Percentiles rank a stretch among this genome's conserved stretches.
These are phyloP conservation scores for Aspergillus neotritici DNA, from an alignment of 2,329 filamentous ascomycete species.

Conservation along the genomic window DNA sequence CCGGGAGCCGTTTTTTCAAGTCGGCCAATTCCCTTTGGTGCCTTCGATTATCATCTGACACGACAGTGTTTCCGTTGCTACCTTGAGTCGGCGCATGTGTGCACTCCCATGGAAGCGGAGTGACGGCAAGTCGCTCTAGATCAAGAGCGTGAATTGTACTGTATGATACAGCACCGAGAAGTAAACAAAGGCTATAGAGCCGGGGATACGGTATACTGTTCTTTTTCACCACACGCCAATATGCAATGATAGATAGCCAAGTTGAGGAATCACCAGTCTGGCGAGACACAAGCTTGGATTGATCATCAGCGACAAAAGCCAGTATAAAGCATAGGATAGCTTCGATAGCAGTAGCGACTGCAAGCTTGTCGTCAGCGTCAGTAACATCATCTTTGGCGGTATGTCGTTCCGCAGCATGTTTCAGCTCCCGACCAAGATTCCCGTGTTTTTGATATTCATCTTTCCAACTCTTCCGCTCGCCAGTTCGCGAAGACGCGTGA, in stretches of 20 bases:
- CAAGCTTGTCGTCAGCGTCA: constrained; percentile 31
- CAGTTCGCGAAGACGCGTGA: constrained; percentile 19
- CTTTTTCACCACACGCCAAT: constrained; percentile 42
- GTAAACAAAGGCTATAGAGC: constrained; percentile 40
- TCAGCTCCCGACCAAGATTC: constrained; percentile 41
- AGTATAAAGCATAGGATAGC: constrained; percentile 45
- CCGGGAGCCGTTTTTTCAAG: constrained; percentile 36
- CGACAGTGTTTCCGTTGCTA: constrained; percentile 38
- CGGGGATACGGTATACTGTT: constrained; percentile 35
- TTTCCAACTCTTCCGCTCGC: constrained; percentile 39
- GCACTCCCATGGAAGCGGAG: constrained; percentile 35
- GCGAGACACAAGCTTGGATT: constrained; percentile 32
- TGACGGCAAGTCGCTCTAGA: constrained; percentile 40
- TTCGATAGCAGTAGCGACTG: constrained; percentile 39
- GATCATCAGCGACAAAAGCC: constrained; percentile 41
- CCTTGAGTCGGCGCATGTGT: constrained; percentile 39
- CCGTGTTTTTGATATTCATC: constrained; percentile 40
- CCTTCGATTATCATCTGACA: constrained; percentile 33
- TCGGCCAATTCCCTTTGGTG: constrained; percentile 36
- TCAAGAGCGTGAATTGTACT: constrained; percentile 43
- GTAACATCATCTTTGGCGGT: constrained; percentile 27
- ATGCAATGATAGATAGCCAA: constrained; percentile 45
- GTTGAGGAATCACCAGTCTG: constrained; percentile 35
- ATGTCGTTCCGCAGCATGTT: constrained; percentile 40
- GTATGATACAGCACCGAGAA: constrained; percentile 44